Conservation (phyloP, 352 stramenopile species). For the Globisporangium recalcitrans region DNA sequence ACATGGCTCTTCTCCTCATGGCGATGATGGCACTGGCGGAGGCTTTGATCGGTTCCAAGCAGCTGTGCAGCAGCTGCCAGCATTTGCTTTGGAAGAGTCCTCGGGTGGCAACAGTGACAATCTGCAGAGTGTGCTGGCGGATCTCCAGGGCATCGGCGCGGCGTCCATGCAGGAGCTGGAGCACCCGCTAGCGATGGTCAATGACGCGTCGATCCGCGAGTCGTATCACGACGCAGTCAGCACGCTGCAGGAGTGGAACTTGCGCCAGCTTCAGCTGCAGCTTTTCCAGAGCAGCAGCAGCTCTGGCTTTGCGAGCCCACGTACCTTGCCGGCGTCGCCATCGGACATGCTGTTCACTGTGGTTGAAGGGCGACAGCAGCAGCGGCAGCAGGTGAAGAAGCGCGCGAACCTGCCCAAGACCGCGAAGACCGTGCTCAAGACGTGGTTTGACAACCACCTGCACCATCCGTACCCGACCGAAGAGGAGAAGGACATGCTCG, state of each 20-base stretch:
- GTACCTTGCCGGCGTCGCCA: not conserved
- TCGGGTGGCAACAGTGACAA: not conserved
- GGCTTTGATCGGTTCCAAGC: conserved; percentile 19
- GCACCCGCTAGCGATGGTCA: conserved; percentile 18
- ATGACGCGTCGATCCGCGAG: conserved; percentile 22
- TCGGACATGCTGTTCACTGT: not conserved
- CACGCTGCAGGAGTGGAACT: conserved; percentile 30
- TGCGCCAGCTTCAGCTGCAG: conserved; percentile 24
- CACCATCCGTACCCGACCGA: conserved; percentile 84
- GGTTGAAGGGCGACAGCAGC: not conserved
- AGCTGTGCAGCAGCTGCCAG: conserved; percentile 27
- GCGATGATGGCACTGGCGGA: conserved; percentile 3
- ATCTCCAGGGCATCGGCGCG: conserved; percentile 7
- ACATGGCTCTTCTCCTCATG: not conserved
- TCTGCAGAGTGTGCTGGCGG: conserved; percentile 13
- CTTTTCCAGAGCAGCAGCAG: not conserved
- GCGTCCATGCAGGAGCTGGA: conserved; percentile 22
- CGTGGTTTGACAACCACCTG: conserved; percentile 82
- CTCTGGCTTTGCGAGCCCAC: not conserved
- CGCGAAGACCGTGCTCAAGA: conserved; percentile 64
- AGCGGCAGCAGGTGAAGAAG: conserved; percentile 48
- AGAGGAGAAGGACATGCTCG: conserved; percentile 75
- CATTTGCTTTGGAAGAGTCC: not conserved
- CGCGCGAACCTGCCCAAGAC: conserved; percentile 70
- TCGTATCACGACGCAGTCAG: conserved; percentile 24